phyloP scores from a whole-genome alignment of 1,139 yeast genomes.

The Wickerhamomyces sp. region DNA sequence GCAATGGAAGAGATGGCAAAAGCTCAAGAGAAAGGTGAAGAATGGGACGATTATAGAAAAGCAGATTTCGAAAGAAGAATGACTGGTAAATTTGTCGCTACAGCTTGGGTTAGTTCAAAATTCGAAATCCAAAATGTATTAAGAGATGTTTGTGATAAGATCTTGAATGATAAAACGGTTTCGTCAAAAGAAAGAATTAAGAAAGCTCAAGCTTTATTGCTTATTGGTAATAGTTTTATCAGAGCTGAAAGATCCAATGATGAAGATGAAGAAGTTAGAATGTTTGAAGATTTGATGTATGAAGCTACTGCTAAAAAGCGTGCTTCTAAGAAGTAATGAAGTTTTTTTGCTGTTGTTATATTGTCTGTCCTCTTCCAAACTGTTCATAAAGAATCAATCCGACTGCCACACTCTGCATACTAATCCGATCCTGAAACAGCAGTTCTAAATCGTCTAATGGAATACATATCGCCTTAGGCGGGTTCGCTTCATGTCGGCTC shows the following conservation, averaged over 20 bases:
- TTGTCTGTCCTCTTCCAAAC: no score
- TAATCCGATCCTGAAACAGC: no score
- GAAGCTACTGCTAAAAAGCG: conserved; percentile 53
- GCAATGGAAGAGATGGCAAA: conserved; percentile 65
- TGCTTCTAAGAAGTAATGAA: conserved; percentile 9
- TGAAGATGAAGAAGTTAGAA: conserved; percentile 70
- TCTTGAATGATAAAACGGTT: conserved; percentile 53
- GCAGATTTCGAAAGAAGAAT: conserved; percentile 61
- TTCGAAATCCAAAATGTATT: conserved; percentile 67
- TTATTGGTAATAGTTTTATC: conserved; percentile 52
- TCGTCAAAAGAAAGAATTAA: conserved; percentile 44
- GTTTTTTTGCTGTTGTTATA: no score
- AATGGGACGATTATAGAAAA: conserved; percentile 45
- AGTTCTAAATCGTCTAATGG: no score
- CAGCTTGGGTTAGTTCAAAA: conserved; percentile 77
- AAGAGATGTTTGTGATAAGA: conserved; percentile 57
- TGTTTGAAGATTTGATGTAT: conserved; percentile 72
- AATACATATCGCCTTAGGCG: no score
- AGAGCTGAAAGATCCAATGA: conserved; percentile 56
- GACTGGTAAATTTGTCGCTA: conserved; percentile 69
- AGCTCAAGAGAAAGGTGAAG: conserved; percentile 45
- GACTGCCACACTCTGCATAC: no score
- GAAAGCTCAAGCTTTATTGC: conserved; percentile 57
- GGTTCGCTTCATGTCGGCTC: no score
- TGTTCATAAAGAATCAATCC: neutral